Percentiles rank a stretch among this genome's conserved stretches.
Conservation (phyloP, 106 monocot genomes). For the Platanthera guangdongensis region DNA sequence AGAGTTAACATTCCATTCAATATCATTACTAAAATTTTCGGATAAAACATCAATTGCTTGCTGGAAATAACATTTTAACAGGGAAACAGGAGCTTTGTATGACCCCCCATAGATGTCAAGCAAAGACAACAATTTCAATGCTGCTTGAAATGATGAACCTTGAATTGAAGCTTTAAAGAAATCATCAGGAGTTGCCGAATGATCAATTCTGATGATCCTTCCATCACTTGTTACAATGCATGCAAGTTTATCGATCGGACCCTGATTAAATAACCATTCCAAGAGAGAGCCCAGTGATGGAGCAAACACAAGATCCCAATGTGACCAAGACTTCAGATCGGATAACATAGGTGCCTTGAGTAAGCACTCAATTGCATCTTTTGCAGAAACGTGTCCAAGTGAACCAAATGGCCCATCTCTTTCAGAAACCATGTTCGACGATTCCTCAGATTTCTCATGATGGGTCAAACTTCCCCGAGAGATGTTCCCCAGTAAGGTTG, state of each 20-base stretch:
- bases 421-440: background rate
- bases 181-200: slow-evolving; percentile 32
- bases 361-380: slow-evolving; percentile 52
- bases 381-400: slow-evolving; percentile 19
- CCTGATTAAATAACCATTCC: slow-evolving; percentile 37
- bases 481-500: slow-evolving; percentile 23
- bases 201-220: slow-evolving; percentile 47
- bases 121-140: slow-evolving; percentile 45
- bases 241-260: slow-evolving; percentile 15
- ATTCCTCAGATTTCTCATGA: background rate
- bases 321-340: slow-evolving; percentile 49
- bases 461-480: background rate
- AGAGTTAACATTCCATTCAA: slow-evolving; percentile 2
- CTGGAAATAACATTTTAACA: slow-evolving; percentile 40
- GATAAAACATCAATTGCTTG: slow-evolving; percentile 32
- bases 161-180: slow-evolving; percentile 43
- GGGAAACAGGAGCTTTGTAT: slow-evolving; percentile 30
- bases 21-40: slow-evolving; percentile 11
- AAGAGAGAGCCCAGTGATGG: slow-evolving; percentile 43
- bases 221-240: slow-evolving; percentile 53
- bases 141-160: slow-evolving; percentile 38
- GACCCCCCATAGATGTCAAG: slow-evolving; percentile 38
- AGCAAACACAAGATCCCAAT: slow-evolving; percentile 56
- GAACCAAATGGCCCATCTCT: background rate
- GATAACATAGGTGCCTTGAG: slow-evolving; percentile 46